Conservation (phyloP, 2,329 filamentous ascomycete genomes). For the Emericellopsis atlantica region DNA sequence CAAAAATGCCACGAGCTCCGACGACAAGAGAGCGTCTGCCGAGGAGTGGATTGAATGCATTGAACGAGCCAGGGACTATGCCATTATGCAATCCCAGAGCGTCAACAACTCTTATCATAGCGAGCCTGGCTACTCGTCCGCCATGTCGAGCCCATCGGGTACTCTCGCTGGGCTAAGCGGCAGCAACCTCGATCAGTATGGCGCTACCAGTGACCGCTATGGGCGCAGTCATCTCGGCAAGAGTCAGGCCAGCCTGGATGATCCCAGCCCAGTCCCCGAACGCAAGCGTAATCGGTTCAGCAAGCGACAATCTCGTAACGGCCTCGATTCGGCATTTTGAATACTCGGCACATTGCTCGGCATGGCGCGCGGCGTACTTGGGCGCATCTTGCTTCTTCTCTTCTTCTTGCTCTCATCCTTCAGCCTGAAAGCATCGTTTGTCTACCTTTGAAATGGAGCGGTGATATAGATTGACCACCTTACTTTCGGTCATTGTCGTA, state of each 20-base stretch:
- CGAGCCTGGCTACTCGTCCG: slow-evolving; percentile 57
- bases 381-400: not conserved
- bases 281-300: slow-evolving; percentile 56
- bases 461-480: no score
- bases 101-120: slow-evolving; percentile 51
- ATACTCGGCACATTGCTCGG: not conserved
- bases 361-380: not conserved
- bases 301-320: slow-evolving; percentile 87
- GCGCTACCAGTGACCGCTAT: slow-evolving; percentile 32
- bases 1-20: slow-evolving; percentile 51
- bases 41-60: slow-evolving; percentile 90
- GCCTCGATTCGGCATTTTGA: slow-evolving; percentile 79
- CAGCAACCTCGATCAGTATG: slow-evolving; percentile 32
- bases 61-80: slow-evolving; percentile 76
- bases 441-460: no score
- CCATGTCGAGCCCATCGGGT: slow-evolving; percentile 64
- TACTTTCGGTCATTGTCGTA: no score
- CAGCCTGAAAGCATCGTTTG: no score
- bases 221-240: slow-evolving; percentile 47
- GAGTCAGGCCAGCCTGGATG: slow-evolving; percentile 42
- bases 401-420: no score
- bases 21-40: slow-evolving; percentile 54
- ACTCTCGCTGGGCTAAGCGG: slow-evolving; percentile 48
- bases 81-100: slow-evolving; percentile 50
- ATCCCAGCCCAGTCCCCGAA: slow-evolving; percentile 29